These are phyloP conservation scores for Tylopilus subfusipes DNA, from an alignment of 768 basidiomycete species.

Conservation along the genomic window DNA sequence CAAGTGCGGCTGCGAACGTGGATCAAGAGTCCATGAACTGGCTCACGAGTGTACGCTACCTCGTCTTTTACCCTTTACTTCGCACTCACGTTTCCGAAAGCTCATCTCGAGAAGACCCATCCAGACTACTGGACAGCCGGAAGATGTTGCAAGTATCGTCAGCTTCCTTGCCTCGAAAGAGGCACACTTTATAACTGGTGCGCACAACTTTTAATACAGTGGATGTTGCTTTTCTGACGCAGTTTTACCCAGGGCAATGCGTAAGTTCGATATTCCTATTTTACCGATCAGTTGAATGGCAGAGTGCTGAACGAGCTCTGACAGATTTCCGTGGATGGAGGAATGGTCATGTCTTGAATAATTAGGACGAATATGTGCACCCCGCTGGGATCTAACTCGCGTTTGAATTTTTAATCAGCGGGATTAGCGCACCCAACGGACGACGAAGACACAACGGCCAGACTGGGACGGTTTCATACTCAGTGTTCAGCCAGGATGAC, in stretches of 20 bases:
- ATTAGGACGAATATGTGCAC: not conserved
- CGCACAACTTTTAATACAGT: not conserved
- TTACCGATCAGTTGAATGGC: not conserved
- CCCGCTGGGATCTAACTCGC: no score
- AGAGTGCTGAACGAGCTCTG: not conserved
- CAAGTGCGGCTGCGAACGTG: not conserved
- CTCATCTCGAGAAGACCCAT: not conserved
- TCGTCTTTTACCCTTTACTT: not conserved
- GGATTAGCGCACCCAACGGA: no score
- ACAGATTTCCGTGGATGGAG: slow-evolving; percentile 3
- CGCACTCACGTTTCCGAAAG: not conserved
- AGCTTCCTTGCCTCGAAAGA: not conserved
- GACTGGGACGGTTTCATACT: no score
- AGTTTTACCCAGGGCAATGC: not conserved
- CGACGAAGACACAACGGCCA: no score
- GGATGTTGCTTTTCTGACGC: not conserved
- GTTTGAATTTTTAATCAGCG: no score
- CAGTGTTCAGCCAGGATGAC: no score
- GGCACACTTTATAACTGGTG: not conserved
- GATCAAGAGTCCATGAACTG: not conserved
- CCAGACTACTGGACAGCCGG: not conserved
- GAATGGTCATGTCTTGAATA: not conserved
- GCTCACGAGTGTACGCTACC: not conserved
- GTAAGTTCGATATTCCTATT: not conserved
- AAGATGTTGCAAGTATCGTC: not conserved